Percentiles rank a stretch among this genome's conserved stretches.
phyloP scores from a whole-genome alignment of 2,329 filamentous ascomycete genomes.

The Neopestalotiopsis sp. region DNA sequence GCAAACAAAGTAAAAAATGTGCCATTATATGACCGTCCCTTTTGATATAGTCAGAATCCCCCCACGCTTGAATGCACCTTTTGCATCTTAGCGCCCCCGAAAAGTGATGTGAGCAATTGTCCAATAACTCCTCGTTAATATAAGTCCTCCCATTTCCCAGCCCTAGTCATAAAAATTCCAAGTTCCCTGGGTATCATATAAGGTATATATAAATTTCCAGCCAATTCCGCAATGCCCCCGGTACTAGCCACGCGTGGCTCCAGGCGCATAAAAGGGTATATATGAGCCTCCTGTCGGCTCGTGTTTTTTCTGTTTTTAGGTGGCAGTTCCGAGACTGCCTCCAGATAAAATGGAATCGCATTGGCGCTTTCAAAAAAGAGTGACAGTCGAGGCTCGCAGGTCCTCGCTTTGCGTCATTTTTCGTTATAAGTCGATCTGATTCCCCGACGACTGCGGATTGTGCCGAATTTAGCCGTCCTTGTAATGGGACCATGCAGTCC shows the following conservation, averaged over 20 bases:
- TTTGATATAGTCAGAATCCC: no score
- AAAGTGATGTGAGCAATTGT: not conserved
- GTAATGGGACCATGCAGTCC: not conserved
- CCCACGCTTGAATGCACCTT: no score
- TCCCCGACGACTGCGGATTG: no score
- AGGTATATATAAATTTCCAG: constrained; percentile 1
- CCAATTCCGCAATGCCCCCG: not conserved
- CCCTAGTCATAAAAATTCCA: not conserved
- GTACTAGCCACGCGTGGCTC: not conserved
- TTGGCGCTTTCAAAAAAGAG: no score
- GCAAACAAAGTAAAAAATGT: no score
- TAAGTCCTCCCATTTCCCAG: not conserved
- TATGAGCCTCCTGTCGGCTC: not conserved
- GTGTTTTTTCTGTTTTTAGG: no score
- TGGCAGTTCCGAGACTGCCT: no score
- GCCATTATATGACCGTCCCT: no score
- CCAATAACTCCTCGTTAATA: not conserved
- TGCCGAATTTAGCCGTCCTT: not conserved
- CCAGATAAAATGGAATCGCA: no score
- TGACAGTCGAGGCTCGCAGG: no score
- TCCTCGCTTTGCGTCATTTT: no score
- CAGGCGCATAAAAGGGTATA: no score
- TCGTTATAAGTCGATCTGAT: not conserved
- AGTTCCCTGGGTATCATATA: constrained; percentile 1
- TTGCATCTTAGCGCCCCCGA: not conserved